Percentiles rank a stretch among this genome's conserved stretches.
Conservation (phyloP, 176 grass and related monocot genomes). For the Cocos nucifera region DNA sequence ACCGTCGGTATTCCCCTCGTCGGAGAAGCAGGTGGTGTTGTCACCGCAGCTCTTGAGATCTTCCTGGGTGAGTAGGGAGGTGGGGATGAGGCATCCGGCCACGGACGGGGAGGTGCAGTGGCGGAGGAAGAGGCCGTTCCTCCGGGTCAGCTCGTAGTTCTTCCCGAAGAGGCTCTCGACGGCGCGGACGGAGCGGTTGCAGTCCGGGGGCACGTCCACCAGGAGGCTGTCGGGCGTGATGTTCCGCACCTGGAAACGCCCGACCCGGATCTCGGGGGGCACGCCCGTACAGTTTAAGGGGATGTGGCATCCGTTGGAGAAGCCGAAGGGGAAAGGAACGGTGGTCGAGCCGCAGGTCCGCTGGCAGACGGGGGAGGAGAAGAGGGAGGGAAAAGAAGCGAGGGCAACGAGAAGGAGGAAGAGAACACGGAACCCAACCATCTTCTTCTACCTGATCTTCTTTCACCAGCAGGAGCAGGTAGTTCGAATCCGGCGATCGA, state of each 20-base stretch:
- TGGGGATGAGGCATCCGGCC: neutral
- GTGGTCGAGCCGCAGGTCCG: conserved; percentile 1
- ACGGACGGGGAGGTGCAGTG: neutral
- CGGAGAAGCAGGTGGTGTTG: neutral
- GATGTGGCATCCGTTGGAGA: neutral
- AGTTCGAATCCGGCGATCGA: too few species aligned
- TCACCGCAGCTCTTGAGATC: too few species aligned
- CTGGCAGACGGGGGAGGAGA: neutral
- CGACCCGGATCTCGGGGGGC: neutral
- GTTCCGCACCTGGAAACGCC: conserved; percentile 29
- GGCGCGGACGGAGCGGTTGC: conserved; percentile 25
- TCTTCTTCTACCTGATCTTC: too few species aligned
- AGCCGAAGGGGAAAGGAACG: conserved; percentile 13
- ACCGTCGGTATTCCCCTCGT: neutral
- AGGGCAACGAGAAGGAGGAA: too few species aligned
- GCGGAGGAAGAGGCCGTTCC: conserved; percentile 2
- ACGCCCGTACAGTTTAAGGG: neutral
- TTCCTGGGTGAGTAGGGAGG: neutral
- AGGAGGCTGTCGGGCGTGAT: conserved; percentile 27
- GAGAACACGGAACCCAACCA: too few species aligned
- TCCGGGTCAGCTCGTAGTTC: conserved; percentile 4
- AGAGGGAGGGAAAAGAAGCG: too few species aligned
- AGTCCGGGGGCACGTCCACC: neutral
- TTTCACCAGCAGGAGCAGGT: too few species aligned
- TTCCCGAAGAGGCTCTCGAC: neutral